Conservation (phyloP, 129 eudicot species). For the Lactuca saligna region DNA sequence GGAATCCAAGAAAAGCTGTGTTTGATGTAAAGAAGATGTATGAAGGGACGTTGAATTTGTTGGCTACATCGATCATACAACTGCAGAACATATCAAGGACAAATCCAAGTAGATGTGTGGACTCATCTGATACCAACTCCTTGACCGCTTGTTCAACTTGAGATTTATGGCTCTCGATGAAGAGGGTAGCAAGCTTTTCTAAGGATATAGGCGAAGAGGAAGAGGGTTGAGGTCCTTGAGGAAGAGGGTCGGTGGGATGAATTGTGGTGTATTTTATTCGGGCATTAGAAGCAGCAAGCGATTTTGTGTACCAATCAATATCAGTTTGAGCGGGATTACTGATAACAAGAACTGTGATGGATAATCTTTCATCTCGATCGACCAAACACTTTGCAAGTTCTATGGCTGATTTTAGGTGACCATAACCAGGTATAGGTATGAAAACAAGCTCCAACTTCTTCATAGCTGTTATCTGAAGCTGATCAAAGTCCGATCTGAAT, state of each 20-base stretch:
- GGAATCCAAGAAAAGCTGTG: conserved; percentile 30
- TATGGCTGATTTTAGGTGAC: conserved; percentile 29
- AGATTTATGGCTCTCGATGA: conserved; percentile 16
- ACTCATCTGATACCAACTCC: conserved; percentile 15
- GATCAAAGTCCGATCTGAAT: too few species aligned
- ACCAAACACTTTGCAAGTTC: conserved; percentile 34
- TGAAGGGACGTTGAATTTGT: conserved; percentile 29
- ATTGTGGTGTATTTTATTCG: conserved; percentile 21
- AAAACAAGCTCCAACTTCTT: conserved; percentile 28
- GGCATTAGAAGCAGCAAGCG: conserved; percentile 9
- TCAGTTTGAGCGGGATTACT: not conserved
- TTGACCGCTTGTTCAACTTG: not conserved
- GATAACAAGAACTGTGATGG: conserved; percentile 31
- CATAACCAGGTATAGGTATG: conserved; percentile 23
- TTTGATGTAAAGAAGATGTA: conserved; percentile 35
- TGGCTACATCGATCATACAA: conserved; percentile 48
- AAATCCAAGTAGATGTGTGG: conserved; percentile 28
- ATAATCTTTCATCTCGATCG: conserved; percentile 20
- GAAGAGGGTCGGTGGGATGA: not conserved
- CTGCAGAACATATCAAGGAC: conserved; percentile 40
- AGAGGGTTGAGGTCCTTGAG: not conserved
- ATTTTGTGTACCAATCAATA: not conserved
- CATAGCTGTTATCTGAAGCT: not conserved
- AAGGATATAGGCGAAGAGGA: conserved; percentile 6
- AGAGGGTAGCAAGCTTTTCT: conserved; percentile 2